phyloP scores from a whole-genome alignment of 2,329 filamentous ascomycete genomes.

The Microcyclospora pomicola region DNA sequence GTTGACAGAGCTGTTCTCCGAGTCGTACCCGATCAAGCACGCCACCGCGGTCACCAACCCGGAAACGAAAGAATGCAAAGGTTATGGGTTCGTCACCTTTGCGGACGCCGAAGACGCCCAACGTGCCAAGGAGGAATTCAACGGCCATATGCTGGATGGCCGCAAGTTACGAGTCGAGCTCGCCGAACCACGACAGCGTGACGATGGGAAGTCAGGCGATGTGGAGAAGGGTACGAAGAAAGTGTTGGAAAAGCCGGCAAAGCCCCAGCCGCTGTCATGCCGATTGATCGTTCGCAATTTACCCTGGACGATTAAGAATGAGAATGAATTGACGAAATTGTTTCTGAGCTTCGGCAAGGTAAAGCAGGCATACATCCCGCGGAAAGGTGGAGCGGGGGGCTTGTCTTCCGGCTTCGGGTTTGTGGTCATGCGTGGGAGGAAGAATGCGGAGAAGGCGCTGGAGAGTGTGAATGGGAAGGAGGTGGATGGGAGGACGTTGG shows the following conservation, averaged over 20 bases:
- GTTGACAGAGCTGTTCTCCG: conserved; percentile 79
- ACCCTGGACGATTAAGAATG: conserved; percentile 86
- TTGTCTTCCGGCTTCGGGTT: conserved; percentile 81
- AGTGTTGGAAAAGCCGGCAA: conserved; percentile 29
- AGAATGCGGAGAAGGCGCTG: conserved; percentile 84
- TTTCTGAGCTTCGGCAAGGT: conserved; percentile 88
- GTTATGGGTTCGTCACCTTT: conserved; percentile 95
- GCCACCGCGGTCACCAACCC: conserved; percentile 83
- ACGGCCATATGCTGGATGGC: conserved; percentile 64
- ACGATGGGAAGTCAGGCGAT: conserved; percentile 23
- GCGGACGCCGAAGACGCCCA: conserved; percentile 83
- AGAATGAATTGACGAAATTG: conserved; percentile 62
- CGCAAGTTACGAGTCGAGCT: conserved; percentile 74
- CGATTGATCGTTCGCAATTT: conserved; percentile 85
- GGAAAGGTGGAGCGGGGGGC: conserved; percentile 43
- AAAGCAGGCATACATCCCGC: conserved; percentile 73
- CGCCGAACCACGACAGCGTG: conserved; percentile 68
- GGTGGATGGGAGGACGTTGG: conserved; percentile 73
- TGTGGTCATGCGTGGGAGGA: conserved; percentile 70
- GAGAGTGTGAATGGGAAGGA: conserved; percentile 76
- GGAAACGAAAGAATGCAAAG: conserved; percentile 72
- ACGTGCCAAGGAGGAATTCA: conserved; percentile 65
- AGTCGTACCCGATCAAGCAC: conserved; percentile 90
- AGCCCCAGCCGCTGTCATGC: conserved; percentile 51
- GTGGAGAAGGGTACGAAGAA: conserved; percentile 21